Evolutionary conservation across 2,329 filamentous ascomycete genomes (phyloP).

Genomic region (Thielaviopsis ethacetica): DNA sequence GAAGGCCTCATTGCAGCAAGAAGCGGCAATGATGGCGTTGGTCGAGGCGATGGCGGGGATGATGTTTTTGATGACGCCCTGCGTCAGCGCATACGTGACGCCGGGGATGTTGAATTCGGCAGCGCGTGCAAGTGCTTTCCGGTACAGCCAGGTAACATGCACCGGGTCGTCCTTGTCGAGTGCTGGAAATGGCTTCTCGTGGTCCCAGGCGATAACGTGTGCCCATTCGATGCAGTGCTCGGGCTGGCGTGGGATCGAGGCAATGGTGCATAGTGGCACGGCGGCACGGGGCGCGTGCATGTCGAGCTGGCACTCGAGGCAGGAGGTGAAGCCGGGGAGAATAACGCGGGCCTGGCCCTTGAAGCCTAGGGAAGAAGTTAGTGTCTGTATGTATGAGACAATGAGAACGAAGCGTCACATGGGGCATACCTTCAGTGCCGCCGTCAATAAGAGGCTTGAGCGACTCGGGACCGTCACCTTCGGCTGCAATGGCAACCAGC

Average conservation of each 20-base stretch:
- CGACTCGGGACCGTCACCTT: conserved; percentile 56
- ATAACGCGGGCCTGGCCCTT: conserved; percentile 93
- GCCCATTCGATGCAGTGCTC: conserved; percentile 99
- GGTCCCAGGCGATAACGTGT: conserved; percentile 93
- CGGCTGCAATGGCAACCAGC: conserved; percentile 77
- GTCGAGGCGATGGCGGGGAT: conserved; percentile 97
- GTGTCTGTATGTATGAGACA: not conserved
- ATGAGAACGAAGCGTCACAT: not conserved
- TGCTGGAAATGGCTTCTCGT: conserved; percentile 62
- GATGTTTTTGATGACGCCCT: conserved; percentile 98
- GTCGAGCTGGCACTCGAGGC: conserved; percentile 94
- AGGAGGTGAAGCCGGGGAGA: conserved; percentile 80
- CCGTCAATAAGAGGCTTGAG: conserved; percentile 92
- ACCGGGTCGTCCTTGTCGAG: conserved; percentile 94
- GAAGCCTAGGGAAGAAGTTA: conserved; percentile 44
- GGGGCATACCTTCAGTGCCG: conserved; percentile 60
- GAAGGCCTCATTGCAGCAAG: conserved; percentile 91
- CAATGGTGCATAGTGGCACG: conserved; percentile 89
- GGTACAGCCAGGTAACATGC: conserved; percentile 93
- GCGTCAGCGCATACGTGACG: conserved; percentile 88
- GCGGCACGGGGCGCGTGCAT: conserved; percentile 98
- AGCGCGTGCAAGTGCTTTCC: conserved; percentile 66
- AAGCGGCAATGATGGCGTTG: conserved; percentile 89
- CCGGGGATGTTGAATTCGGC: conserved; percentile 79
- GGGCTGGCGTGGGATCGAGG: conserved; percentile 88